Evolutionary conservation across 306 rosid genomes (phyloP).

Genomic region (Quercus wislizeni): DNA sequence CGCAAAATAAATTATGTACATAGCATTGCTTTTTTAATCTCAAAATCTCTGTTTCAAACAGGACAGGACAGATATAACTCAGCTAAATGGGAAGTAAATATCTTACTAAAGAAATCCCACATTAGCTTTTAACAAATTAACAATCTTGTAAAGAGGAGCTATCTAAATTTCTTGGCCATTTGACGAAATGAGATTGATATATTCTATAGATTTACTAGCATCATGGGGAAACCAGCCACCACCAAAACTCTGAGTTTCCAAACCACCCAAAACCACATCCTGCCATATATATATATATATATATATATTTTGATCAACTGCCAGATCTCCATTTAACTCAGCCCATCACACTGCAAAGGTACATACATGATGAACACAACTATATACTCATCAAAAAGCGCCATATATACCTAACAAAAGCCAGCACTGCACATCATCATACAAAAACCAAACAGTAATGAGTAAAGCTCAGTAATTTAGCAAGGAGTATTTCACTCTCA

Average conservation of each 20-base stretch:
- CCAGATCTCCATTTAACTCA: constrained; percentile 18
- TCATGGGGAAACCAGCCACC: not conserved
- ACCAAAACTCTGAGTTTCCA: not conserved
- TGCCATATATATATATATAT: not conserved
- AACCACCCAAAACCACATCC: constrained; percentile 12
- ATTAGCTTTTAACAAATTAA: not conserved
- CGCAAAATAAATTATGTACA: too few relatives aligned
- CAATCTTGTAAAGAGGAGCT: not conserved
- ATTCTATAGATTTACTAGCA: not conserved
- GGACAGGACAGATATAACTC: too few relatives aligned
- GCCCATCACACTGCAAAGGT: constrained; percentile 34
- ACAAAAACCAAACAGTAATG: constrained; percentile 23
- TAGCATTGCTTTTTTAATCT: too few relatives aligned
- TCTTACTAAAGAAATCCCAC: not conserved
- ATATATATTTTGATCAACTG: not conserved
- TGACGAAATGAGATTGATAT: not conserved
- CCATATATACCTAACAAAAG: constrained; percentile 30
- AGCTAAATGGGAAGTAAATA: too few relatives aligned
- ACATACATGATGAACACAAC: constrained; percentile 13
- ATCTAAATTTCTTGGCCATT: not conserved
- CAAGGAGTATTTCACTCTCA: constrained; percentile 81
- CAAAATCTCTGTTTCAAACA: too few relatives aligned
- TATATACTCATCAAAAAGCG: constrained; percentile 26
- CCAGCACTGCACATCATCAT: constrained; percentile 40
- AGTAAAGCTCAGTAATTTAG: constrained; percentile 49